Evolutionary conservation across 73 alveolate genomes (phyloP).

Genomic region (Tetrahymena malaccensis): DNA sequence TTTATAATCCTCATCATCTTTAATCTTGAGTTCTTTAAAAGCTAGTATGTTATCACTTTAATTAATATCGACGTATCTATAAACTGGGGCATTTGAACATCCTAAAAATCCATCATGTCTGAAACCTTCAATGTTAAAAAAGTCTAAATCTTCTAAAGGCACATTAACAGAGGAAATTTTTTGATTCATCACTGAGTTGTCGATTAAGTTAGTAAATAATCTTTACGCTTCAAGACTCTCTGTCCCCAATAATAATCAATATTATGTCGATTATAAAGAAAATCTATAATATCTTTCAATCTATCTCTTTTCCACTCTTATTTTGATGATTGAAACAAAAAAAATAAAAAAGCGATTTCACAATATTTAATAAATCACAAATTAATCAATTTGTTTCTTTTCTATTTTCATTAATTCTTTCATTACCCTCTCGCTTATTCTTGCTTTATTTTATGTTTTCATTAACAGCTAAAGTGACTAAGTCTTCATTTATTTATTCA

Average conservation of each 20-base stretch:
- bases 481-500: background rate
- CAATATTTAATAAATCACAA: background rate
- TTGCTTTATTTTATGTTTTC: background rate
- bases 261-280: background rate
- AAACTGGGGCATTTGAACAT: background rate
- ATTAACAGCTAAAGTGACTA: background rate
- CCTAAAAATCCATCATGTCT: background rate
- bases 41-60: background rate
- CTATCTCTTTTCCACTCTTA: background rate
- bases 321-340: background rate
- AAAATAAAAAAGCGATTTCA: background rate
- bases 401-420: background rate
- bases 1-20: background rate
- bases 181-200: background rate
- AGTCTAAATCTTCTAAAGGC: background rate
- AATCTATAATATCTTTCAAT: background rate
- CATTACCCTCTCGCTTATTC: background rate
- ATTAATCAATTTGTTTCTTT: background rate
- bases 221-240: background rate
- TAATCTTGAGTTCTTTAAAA: background rate
- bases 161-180: background rate
- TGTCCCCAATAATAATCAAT: background rate
- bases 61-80: background rate
- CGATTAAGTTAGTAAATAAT: background rate
- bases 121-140: background rate